Percentiles rank a stretch among this genome's conserved stretches.
phyloP scores from a whole-genome alignment of 139 green algal species.

The Closterium sp. region DNA sequence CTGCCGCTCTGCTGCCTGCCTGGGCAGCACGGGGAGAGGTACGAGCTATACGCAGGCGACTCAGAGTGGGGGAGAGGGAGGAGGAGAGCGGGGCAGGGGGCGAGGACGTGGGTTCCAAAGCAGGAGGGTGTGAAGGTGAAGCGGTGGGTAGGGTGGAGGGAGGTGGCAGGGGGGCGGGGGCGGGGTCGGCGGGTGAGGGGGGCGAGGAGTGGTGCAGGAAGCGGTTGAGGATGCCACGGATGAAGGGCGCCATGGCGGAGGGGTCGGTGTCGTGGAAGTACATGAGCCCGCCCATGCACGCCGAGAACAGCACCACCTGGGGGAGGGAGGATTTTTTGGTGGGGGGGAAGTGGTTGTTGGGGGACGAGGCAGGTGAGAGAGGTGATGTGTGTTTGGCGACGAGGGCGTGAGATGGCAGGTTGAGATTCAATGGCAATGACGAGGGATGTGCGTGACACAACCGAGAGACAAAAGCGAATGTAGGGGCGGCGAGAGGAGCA shows the following conservation, averaged over 20 bases:
- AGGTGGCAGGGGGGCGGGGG: neutral
- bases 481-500: neutral
- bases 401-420: neutral
- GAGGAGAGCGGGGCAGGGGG: neutral
- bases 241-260: conserved; percentile 49
- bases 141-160: neutral
- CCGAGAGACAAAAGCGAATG: neutral
- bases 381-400: neutral
- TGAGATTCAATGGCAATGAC: neutral
- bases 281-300: conserved; percentile 58
- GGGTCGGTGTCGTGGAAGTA: conserved; percentile 60
- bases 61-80: neutral
- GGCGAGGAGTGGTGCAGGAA: conserved; percentile 20
- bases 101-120: neutral
- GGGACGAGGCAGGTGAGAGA: too few species aligned
- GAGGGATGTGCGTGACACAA: neutral
- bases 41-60: neutral
- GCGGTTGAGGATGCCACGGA: conserved; percentile 30
- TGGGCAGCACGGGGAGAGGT: neutral
- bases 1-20: neutral
- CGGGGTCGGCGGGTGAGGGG: neutral
- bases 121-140: neutral
- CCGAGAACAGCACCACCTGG: conserved; percentile 57
- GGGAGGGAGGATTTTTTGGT: too few species aligned
- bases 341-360: neutral